Percentiles rank a stretch among this genome's conserved stretches.
phyloP scores from a whole-genome alignment of 768 basidiomycete genomes.

The Candolleomyces aberdarensis region DNA sequence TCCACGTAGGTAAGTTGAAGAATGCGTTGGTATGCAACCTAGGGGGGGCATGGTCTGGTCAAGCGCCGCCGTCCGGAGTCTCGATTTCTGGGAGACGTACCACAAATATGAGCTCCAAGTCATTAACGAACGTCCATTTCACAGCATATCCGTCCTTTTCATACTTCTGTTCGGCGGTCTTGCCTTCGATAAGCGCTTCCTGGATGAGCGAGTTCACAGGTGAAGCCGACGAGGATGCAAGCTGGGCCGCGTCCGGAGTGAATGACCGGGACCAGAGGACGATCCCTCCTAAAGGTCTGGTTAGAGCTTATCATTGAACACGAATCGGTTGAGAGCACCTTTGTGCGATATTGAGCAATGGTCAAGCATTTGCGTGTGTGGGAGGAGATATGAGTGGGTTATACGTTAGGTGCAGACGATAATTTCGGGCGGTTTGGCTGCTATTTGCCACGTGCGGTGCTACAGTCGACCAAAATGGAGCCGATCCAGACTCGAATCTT shows the following conservation, averaged over 20 bases:
- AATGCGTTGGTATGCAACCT: conserved; percentile 97
- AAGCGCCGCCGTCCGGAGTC: conserved; percentile 6
- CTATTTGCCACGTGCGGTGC: no score
- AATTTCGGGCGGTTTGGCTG: no score
- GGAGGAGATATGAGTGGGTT: neutral
- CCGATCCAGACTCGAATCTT: no score
- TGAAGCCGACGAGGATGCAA: conserved; percentile 68
- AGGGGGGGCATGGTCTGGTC: neutral
- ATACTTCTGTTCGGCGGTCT: conserved; percentile 76
- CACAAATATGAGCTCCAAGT: conserved; percentile 94
- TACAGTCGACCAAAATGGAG: no score
- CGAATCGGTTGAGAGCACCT: conserved; percentile 40
- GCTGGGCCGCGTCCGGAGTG: conserved; percentile 76
- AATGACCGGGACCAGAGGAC: conserved; percentile 95
- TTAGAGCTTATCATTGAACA: neutral
- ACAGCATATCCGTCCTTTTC: conserved; percentile 95
- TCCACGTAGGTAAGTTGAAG: conserved; percentile 93
- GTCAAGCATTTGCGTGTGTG: conserved; percentile 66
- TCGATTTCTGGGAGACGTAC: conserved; percentile 42
- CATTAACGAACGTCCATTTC: conserved; percentile 93
- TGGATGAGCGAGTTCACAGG: conserved; percentile 88
- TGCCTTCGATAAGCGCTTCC: conserved; percentile 89
- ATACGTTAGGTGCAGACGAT: no score
- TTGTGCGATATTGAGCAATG: conserved; percentile 95
- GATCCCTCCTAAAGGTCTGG: conserved; percentile 64